Evolutionary conservation across 805 yeast genomes (phyloP), one percentile per base, ranked within the genome.

Genomic region (Teunomyces barrocoloradensis): DNA sequence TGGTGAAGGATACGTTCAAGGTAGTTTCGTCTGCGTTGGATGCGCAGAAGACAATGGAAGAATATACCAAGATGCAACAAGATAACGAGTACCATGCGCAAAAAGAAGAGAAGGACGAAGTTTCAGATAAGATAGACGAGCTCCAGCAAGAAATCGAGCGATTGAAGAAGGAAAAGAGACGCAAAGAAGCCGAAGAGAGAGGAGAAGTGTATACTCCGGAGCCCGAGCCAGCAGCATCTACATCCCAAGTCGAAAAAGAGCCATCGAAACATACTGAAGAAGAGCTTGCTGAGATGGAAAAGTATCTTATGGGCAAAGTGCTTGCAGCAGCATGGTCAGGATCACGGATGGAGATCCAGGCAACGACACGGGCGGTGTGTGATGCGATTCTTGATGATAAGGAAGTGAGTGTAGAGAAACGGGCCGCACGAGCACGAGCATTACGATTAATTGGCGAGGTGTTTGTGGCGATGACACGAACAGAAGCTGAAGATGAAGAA

Each of bases 241-340:
- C 13, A 6, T 44, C 40, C 28, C 46, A 50, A 13, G 52, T 45
- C 3, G 29, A 11, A 21, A 45, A 43, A 43, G 57, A 55, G 41
- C 78, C 78, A 0, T 69, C 65, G 27, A 69, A 68, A 49, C 77
- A 73, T 51, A 63, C 85, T 0, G 73, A 74, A 2, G 87, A 82
- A 53, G 85, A 82, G 46, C 51, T 82, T 20, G 89, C 88, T 2
- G 85, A 84, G 50, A 77, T 83, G 73, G 92, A 87, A 59, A 83
- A 85, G 61, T 73, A 83, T 28, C 67, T 87, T 53, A 82, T 86
- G 75, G 94, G 92, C 17, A 87, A 87, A 63, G 87, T 87, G 15
- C 68, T 87, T 30, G 85, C 87, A 6, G 92, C 91, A 2, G 94
- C 94, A 6, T 87, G 95, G 95, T 81, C 82, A 10, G 89, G 92